Conservation (phyloP, 2,329 filamentous ascomycete genomes). For the Diaporthe sp. region DNA sequence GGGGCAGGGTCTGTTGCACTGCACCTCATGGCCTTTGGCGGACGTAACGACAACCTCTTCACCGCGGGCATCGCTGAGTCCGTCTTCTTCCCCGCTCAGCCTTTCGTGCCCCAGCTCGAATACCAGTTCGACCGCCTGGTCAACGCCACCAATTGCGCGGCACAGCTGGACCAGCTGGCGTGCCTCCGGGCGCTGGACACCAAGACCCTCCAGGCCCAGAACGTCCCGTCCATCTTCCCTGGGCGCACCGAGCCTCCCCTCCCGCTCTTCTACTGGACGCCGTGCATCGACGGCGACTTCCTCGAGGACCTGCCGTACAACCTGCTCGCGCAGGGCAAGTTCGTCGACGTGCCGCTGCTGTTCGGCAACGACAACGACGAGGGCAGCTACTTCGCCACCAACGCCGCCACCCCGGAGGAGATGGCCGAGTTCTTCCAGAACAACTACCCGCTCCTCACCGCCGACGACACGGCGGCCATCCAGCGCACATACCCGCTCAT, state of each 20-base stretch:
- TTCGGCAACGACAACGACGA: constrained; percentile 63
- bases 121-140: constrained; percentile 61
- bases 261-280: constrained; percentile 65
- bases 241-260: constrained; percentile 49
- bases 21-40: constrained; percentile 63
- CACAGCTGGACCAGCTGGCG: constrained; percentile 51
- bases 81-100: constrained; percentile 65
- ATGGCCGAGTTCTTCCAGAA: constrained; percentile 58
- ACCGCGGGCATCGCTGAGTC: constrained; percentile 62
- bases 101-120: constrained; percentile 58
- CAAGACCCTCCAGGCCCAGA: constrained; percentile 56
- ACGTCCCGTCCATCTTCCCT: constrained; percentile 57
- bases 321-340: constrained; percentile 61
- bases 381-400: constrained; percentile 60
- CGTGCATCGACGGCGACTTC: constrained; percentile 63
- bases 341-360: constrained; percentile 68
- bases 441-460: constrained; percentile 62
- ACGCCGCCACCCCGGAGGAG: constrained; percentile 53
- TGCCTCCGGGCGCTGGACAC: constrained; percentile 58
- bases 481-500: constrained; percentile 56
- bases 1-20: constrained; percentile 71
- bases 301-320: constrained; percentile 58
- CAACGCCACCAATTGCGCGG: constrained; percentile 53
- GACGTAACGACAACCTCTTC: constrained; percentile 61
- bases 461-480: constrained; percentile 53